A percentile compares a stretch with the other conserved stretches of the same genome.
Conservation (phyloP, 1,284 basidiomycete genomes). For the Inonotus obliquus region DNA sequence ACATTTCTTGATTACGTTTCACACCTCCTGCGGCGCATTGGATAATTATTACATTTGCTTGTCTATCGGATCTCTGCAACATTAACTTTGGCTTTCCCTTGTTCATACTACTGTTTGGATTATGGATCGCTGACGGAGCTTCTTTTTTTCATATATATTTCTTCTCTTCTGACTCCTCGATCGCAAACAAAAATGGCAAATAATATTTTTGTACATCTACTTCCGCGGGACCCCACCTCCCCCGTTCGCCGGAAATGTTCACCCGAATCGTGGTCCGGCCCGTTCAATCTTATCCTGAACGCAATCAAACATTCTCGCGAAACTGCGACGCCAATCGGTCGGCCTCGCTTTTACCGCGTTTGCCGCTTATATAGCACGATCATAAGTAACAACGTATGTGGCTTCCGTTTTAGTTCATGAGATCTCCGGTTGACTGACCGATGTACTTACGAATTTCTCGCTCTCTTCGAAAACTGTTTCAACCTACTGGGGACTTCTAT, state of each 20-base stretch:
- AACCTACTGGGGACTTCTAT: not conserved
- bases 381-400: conserved; percentile 65
- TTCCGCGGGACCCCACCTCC: not conserved
- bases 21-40: conserved; percentile 19
- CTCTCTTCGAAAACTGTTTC: not conserved
- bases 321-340: not conserved
- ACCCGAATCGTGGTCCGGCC: not conserved
- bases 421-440: conserved; percentile 9
- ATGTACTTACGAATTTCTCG: no score
- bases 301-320: not conserved
- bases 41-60: not conserved
- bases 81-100: conserved; percentile 1
- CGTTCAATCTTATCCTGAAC: not conserved
- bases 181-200: not conserved
- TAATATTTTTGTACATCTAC: not conserved
- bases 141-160: conserved; percentile 19
- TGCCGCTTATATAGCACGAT: conserved; percentile 42
- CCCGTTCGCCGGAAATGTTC: not conserved
- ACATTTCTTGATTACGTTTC: conserved; percentile 19
- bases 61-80: not conserved
- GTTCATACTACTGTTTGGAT: conserved; percentile 22
- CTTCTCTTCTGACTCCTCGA: not conserved
- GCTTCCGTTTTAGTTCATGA: not conserved
- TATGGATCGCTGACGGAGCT: conserved; percentile 23
- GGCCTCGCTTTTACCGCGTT: not conserved